These are phyloP conservation scores for Datura wrightii DNA, from an alignment of 257 asterid species.

Conservation along the genomic window DNA sequence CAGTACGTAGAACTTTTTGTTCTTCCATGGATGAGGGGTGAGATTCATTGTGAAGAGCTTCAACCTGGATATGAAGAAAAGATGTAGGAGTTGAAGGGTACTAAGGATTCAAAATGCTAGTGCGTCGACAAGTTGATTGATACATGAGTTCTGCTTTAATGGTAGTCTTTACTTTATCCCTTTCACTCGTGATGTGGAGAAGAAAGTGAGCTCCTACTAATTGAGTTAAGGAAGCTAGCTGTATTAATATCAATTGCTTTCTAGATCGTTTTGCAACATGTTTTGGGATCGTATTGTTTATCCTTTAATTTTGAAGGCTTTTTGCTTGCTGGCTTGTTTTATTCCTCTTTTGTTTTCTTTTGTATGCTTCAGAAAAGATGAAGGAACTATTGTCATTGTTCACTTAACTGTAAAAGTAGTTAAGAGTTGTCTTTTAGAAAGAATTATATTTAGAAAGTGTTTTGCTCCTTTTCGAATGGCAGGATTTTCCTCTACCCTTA, in stretches of 20 bases:
- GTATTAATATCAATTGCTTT: background rate
- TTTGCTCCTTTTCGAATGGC: background rate
- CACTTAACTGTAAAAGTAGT: background rate
- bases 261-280: background rate
- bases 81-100: background rate
- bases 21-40: background rate
- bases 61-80: slow-evolving; percentile 1
- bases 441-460: background rate
- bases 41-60: slow-evolving; percentile 7
- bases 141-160: background rate
- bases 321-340: background rate
- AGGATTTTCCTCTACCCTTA: background rate
- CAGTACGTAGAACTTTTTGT: background rate
- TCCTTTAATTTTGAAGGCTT: background rate
- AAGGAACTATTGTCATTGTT: background rate
- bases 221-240: background rate
- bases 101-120: background rate
- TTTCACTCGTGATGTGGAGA: background rate
- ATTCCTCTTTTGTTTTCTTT: background rate
- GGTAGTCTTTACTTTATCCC: background rate
- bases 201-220: background rate
- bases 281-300: background rate
- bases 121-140: background rate
- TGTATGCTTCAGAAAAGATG: background rate
- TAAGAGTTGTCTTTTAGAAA: background rate